Percentiles rank a stretch among this genome's conserved stretches.
Conservation (phyloP, 2,329 filamentous ascomycete genomes). For the Colletotrichum costaricense region DNA sequence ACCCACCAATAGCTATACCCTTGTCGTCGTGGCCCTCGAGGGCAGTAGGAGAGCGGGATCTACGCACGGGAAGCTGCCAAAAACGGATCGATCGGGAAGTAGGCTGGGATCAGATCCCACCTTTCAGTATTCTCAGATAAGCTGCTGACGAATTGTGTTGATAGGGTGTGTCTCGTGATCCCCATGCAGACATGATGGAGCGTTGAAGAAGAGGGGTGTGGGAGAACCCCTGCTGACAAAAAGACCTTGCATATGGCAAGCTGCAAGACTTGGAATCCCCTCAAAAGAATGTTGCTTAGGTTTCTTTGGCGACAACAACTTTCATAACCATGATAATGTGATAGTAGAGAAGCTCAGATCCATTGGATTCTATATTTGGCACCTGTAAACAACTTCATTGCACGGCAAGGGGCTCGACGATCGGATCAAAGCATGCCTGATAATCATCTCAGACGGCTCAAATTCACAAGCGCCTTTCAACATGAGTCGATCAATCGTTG, state of each 20-base stretch:
- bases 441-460: too few relatives aligned
- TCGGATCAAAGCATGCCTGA: neutral
- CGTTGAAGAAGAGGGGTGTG: neutral
- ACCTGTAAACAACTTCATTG: neutral
- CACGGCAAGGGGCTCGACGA: neutral
- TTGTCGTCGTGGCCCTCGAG: neutral
- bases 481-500: too few relatives aligned
- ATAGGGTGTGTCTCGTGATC: neutral
- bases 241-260: neutral
- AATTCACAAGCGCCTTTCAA: too few relatives aligned
- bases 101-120: neutral
- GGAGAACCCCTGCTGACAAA: neutral
- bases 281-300: neutral
- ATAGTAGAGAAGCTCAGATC: neutral
- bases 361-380: neutral
- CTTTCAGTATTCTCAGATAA: neutral
- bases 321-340: neutral
- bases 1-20: neutral
- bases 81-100: neutral
- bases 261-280: neutral
- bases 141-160: neutral
- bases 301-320: neutral
- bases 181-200: neutral
- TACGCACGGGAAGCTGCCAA: neutral
- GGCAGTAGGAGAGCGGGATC: neutral